phyloP scores from a whole-genome alignment of 2,329 filamentous ascomycete species.

The Davidsoniella australis region DNA sequence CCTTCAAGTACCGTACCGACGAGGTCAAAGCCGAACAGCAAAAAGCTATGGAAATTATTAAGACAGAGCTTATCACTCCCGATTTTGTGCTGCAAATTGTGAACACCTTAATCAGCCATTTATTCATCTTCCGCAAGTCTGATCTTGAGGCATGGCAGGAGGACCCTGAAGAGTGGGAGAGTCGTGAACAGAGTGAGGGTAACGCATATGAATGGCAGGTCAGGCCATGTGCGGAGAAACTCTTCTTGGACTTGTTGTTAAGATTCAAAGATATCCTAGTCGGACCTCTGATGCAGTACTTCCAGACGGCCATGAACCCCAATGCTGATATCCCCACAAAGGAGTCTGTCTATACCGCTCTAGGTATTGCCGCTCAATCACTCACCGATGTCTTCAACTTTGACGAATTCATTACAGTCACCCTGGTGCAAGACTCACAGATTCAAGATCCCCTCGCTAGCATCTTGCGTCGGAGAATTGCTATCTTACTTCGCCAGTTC shows the following conservation, averaged over 20 bases:
- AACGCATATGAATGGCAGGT: constrained; percentile 87
- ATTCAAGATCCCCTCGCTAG: constrained; percentile 46
- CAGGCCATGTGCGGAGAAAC: constrained; percentile 78
- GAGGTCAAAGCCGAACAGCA: constrained; percentile 63
- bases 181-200: constrained; percentile 66
- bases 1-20: constrained; percentile 65
- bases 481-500: constrained; percentile 83
- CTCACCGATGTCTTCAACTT: constrained; percentile 67
- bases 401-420: constrained; percentile 57
- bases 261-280: constrained; percentile 74
- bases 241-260: constrained; percentile 80
- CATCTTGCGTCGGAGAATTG: constrained; percentile 70
- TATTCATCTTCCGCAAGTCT: constrained; percentile 70
- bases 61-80: constrained; percentile 55
- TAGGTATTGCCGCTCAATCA: constrained; percentile 69
- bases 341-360: constrained; percentile 85
- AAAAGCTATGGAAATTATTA: constrained; percentile 51
- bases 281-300: constrained; percentile 65
- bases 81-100: constrained; percentile 67
- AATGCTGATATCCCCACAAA: constrained; percentile 60
- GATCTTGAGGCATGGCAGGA: constrained; percentile 89
- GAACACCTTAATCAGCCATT: constrained; percentile 67
- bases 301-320: constrained; percentile 54
- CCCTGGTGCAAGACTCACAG: constrained; percentile 65
- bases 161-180: constrained; percentile 90